Conservation (phyloP, 1,284 basidiomycete species). For the Ceratobasidium sp. region DNA sequence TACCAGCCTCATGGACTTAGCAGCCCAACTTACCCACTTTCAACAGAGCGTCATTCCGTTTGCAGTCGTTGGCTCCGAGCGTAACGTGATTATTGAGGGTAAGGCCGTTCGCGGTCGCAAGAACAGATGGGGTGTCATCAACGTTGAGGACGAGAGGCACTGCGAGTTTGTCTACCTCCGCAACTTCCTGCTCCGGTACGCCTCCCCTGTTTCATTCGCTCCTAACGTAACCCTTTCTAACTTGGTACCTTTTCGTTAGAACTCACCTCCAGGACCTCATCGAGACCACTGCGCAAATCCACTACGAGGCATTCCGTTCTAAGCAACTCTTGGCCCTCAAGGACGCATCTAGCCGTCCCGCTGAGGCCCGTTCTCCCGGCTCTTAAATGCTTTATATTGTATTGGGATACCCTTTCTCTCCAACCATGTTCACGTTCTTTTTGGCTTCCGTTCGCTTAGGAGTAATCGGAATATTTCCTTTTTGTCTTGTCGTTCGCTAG, state of each 20-base stretch:
- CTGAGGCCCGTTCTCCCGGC: conserved; percentile 26
- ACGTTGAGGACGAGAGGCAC: conserved; percentile 96
- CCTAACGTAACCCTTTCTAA: conserved; percentile 23
- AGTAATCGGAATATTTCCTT: conserved; percentile 33
- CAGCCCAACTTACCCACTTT: conserved; percentile 12
- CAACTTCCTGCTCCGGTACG: conserved; percentile 93
- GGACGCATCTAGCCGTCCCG: conserved; percentile 62
- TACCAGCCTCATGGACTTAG: conserved; percentile 17
- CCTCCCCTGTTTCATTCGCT: conserved; percentile 16
- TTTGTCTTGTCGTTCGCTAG: conserved; percentile 41
- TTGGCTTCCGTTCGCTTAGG: conserved; percentile 33
- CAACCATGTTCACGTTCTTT: conserved; percentile 24
- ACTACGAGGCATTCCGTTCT: conserved; percentile 99
- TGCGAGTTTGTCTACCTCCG: conserved; percentile 98
- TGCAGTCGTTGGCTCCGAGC: conserved; percentile 96
- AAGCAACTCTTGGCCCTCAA: conserved; percentile 96
- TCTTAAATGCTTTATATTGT: conserved; percentile 16
- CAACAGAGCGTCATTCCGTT: conserved; percentile 92
- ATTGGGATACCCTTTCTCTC: conserved; percentile 24
- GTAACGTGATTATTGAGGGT: conserved; percentile 94
- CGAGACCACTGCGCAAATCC: conserved; percentile 98
- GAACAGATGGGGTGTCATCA: conserved; percentile 98
- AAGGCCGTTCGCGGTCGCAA: conserved; percentile 95
- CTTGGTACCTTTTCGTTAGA: conserved; percentile 59
- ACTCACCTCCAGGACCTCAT: conserved; percentile 98